Conservation (phyloP, 139 green algal genomes). For the Auxenochlorella pyrenoidosa region DNA sequence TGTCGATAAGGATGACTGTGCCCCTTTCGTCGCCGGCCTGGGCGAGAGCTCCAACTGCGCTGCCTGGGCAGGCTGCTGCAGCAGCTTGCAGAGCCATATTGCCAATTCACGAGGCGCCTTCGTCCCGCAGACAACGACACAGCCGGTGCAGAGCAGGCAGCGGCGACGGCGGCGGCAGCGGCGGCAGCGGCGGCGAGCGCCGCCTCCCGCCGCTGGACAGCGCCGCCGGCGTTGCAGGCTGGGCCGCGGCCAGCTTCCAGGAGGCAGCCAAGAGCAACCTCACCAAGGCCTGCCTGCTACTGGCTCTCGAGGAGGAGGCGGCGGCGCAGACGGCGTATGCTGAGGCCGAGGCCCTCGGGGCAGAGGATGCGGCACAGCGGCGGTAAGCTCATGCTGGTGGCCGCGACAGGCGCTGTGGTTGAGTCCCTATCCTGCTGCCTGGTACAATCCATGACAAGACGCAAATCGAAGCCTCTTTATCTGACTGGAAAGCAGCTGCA, state of each 20-base stretch:
- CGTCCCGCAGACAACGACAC: background rate
- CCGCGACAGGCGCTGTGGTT: too few relatives aligned
- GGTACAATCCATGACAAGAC: too few relatives aligned
- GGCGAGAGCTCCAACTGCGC: too few relatives aligned
- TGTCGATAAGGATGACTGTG: too few relatives aligned
- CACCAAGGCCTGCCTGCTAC: conserved; percentile 5
- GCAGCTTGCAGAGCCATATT: background rate
- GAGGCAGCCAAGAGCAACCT: conserved; percentile 1
- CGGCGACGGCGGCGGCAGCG: background rate
- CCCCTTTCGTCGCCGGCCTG: too few relatives aligned
- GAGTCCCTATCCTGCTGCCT: too few relatives aligned
- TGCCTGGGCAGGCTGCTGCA: background rate
- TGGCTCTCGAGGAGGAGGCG: conserved; percentile 30
- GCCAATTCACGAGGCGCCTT: too few relatives aligned
- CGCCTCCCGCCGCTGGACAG: background rate
- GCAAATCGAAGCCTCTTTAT: too few relatives aligned
- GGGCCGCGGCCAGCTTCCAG: background rate
- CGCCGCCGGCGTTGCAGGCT: conserved; percentile 12
- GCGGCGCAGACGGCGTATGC: conserved; percentile 3
- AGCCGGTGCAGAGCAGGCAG: background rate
- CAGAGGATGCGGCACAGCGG: background rate
- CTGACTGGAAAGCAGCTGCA: too few relatives aligned
- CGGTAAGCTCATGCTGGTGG: background rate
- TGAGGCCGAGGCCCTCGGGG: background rate
- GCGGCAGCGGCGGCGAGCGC: background rate